phyloP scores from a whole-genome alignment of 108 stramenopile species.

The Cyclotella sp. region DNA sequence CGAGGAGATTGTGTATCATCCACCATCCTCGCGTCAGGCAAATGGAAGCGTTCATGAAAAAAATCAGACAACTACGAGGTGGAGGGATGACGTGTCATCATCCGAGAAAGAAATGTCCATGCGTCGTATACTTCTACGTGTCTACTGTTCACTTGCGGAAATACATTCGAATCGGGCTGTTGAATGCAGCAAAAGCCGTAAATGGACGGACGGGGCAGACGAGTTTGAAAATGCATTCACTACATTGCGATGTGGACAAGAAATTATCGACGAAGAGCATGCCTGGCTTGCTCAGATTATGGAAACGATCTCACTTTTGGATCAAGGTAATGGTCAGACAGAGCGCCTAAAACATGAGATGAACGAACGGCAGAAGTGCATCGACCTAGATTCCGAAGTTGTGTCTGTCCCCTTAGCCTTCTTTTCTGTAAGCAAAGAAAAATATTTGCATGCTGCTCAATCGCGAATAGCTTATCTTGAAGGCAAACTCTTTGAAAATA shows the following conservation, averaged over 20 bases:
- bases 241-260: conserved; percentile 15
- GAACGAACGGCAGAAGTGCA: conserved; percentile 10
- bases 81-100: neutral
- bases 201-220: conserved; percentile 11
- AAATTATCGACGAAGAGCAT: conserved; percentile 16
- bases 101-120: conserved; percentile 16
- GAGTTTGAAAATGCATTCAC: conserved; percentile 16
- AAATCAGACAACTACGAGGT: neutral
- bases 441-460: conserved; percentile 7
- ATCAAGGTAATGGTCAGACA: neutral
- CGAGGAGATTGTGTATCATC: conserved; percentile 23
- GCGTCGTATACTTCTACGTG: conserved; percentile 15
- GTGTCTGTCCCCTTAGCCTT: conserved; percentile 12
- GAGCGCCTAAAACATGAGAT: neutral
- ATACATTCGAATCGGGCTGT: conserved; percentile 12
- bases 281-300: conserved; percentile 3
- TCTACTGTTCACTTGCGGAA: conserved; percentile 15
- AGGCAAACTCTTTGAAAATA: conserved; percentile 6
- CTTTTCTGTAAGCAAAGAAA: conserved; percentile 1
- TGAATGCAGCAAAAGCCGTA: conserved; percentile 11
- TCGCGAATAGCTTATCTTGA: conserved; percentile 15
- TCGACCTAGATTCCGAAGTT: conserved; percentile 10
- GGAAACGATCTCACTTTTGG: neutral
- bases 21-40: neutral
- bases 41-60: neutral